A percentile compares a stretch with the other conserved stretches of the same genome.
Conservation (phyloP, 305 asterid genomes). For the Striga hermonthica region DNA sequence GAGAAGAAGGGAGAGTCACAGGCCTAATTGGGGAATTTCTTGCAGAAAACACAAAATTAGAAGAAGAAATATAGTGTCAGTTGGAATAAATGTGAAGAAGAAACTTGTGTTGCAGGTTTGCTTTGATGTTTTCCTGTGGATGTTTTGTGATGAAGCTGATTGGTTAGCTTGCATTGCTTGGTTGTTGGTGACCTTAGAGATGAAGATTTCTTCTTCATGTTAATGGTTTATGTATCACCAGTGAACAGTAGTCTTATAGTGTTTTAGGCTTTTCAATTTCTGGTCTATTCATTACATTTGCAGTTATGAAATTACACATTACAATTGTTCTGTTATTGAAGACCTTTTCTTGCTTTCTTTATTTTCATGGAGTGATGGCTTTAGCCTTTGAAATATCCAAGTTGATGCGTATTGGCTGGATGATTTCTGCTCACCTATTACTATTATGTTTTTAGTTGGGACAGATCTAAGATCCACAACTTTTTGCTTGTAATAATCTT, state of each 20-base stretch:
- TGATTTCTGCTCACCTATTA: too few species aligned
- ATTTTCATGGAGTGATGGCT: too few species aligned
- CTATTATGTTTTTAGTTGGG: neutral
- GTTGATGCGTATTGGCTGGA: too few species aligned
- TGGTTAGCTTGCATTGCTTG: neutral
- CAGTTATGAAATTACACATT: too few species aligned
- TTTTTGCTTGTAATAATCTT: constrained; percentile 1
- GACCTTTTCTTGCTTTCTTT: too few species aligned
- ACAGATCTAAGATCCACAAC: constrained; percentile 7
- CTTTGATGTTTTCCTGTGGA: too few species aligned
- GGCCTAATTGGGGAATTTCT: too few species aligned
- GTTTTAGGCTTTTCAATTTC: neutral
- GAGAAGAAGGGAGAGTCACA: too few species aligned
- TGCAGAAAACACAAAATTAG: too few species aligned
- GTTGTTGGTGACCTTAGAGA: constrained; percentile 11
- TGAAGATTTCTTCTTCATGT: constrained; percentile 22
- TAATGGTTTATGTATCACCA: neutral
- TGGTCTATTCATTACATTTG: neutral
- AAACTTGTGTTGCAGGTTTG: neutral
- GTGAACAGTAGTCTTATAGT: neutral
- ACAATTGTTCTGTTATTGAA: too few species aligned
- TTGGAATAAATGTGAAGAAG: neutral
- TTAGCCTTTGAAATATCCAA: too few species aligned
- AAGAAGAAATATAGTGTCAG: neutral
- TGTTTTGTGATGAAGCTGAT: neutral